Conservation (phyloP, 176 grass and related monocot species). For the Elaeis guineensis region DNA sequence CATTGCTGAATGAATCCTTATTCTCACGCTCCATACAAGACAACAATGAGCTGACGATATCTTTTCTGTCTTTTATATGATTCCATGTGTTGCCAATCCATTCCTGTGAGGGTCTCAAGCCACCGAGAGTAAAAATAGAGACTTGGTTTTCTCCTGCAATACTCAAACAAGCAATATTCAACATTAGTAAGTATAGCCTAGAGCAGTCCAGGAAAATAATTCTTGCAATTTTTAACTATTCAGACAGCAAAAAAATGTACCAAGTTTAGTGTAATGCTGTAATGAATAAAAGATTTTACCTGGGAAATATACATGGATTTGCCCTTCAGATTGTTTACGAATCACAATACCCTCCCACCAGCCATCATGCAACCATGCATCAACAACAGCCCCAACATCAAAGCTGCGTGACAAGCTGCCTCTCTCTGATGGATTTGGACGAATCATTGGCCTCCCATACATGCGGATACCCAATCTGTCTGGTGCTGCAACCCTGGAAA, state of each 20-base stretch:
- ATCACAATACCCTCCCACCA: slow-evolving; percentile 96
- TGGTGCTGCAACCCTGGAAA: slow-evolving; percentile 42
- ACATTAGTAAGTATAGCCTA: too few species aligned
- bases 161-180: neutral
- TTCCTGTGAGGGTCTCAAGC: slow-evolving; percentile 65
- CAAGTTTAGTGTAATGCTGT: too few species aligned
- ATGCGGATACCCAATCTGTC: slow-evolving; percentile 52
- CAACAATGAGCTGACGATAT: slow-evolving; percentile 25
- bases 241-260: too few species aligned
- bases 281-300: slow-evolving; percentile 27
- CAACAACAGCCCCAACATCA: slow-evolving; percentile 54
- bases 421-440: slow-evolving; percentile 26
- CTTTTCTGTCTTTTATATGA: slow-evolving; percentile 44
- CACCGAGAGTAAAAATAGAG: slow-evolving; percentile 34
- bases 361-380: slow-evolving; percentile 79
- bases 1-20: slow-evolving; percentile 1
- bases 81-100: slow-evolving; percentile 69
- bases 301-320: slow-evolving; percentile 71
- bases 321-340: slow-evolving; percentile 20
- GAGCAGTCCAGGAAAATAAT: too few species aligned
- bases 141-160: slow-evolving; percentile 54
- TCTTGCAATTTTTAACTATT: too few species aligned
- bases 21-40: neutral
- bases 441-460: slow-evolving; percentile 49
- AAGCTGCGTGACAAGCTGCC: slow-evolving; percentile 19